A percentile compares a stretch with the other conserved stretches of the same genome.
phyloP scores from a whole-genome alignment of 202 grass and related monocot genomes.

The Elaeis oleifera region DNA sequence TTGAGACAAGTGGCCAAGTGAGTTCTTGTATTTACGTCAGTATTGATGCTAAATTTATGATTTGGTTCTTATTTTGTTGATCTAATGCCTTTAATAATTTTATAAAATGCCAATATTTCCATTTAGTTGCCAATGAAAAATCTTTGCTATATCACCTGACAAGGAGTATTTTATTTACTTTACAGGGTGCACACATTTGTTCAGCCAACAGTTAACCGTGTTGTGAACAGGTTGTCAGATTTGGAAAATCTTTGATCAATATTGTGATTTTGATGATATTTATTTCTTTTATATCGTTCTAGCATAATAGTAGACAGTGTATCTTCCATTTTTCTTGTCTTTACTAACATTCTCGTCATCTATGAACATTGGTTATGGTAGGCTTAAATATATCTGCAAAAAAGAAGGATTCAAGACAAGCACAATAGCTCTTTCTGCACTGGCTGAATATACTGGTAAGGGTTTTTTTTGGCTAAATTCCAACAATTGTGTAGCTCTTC shows the following conservation, averaged over 20 bases:
- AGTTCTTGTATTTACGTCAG: conserved; percentile 27
- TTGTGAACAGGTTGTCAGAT: conserved; percentile 72
- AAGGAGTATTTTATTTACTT: conserved; percentile 20
- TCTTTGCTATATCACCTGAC: no score
- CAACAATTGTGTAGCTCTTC: neutral
- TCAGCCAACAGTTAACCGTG: conserved; percentile 76
- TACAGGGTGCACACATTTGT: conserved; percentile 86
- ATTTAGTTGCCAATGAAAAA: no score
- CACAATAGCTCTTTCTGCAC: conserved; percentile 71
- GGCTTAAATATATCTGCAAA: conserved; percentile 90
- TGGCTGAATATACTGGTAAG: conserved; percentile 82
- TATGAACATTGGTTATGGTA: conserved; percentile 26
- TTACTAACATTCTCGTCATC: conserved; percentile 2
- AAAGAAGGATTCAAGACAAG: conserved; percentile 89
- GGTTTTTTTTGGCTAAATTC: neutral
- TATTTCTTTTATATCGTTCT: neutral
- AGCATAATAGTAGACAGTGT: no score
- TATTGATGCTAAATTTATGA: neutral
- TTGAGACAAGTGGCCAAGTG: conserved; percentile 93
- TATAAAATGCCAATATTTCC: no score
- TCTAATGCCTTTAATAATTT: no score
- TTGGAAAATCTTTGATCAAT: conserved; percentile 1
- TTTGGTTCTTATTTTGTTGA: no score
- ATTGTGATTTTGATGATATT: conserved; percentile 1
- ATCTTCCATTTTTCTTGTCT: neutral